Evolutionary conservation across 1,139 yeast genomes (phyloP).

Genomic region (Magnusiomyces magnusii): DNA sequence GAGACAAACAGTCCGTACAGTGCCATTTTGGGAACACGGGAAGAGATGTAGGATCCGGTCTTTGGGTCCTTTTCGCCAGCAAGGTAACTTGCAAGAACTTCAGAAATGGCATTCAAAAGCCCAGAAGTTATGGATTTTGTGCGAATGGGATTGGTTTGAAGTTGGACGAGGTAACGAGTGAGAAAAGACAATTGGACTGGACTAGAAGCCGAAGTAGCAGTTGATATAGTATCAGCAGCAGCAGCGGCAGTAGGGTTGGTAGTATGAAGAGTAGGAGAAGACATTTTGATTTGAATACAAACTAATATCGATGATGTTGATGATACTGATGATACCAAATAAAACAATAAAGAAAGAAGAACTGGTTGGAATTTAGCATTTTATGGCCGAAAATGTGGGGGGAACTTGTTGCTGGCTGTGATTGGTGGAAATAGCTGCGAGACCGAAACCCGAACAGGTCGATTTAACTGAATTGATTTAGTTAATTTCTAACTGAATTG

Average conservation of each 20-base stretch:
- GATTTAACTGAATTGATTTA: background rate
- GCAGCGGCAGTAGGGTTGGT: background rate
- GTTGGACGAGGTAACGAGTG: conserved; percentile 22
- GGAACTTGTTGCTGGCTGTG: background rate
- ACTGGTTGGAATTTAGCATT: too few species aligned
- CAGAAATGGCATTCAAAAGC: conserved; percentile 33
- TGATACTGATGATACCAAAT: background rate
- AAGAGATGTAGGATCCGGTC: conserved; percentile 30
- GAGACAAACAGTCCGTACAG: conserved; percentile 61
- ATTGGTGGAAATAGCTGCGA: background rate
- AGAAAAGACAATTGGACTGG: conserved; percentile 4
- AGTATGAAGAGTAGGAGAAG: background rate
- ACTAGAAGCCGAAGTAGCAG: background rate
- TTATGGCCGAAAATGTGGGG: background rate
- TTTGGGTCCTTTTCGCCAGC: conserved; percentile 35
- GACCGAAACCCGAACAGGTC: background rate
- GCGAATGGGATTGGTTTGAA: conserved; percentile 28
- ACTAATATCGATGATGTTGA: background rate
- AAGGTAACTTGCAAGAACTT: conserved; percentile 33
- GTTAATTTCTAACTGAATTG: too few species aligned
- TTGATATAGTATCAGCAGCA: background rate
- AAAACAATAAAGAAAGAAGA: background rate
- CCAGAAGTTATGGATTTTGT: conserved; percentile 37
- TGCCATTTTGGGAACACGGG: conserved; percentile 57
- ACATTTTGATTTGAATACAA: background rate